Base-by-base conservation (phyloP, 2,329 filamentous ascomycete genomes). In the Fusarium clavum region DNA sequence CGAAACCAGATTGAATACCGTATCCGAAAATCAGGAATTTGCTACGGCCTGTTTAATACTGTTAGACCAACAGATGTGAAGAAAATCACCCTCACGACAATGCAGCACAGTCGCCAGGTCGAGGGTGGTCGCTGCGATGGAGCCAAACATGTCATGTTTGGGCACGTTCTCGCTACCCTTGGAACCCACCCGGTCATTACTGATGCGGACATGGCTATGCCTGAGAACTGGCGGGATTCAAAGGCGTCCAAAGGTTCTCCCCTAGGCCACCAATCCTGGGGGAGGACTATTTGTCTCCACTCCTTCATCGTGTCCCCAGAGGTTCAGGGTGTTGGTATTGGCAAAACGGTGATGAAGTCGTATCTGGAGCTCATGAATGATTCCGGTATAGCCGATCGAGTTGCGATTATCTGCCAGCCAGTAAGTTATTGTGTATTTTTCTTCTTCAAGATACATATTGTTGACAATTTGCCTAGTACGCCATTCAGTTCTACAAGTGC, bases 251-350 rank as follows among this genome's bases (percentile, higher is more conserved):
- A 83, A 55, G 77, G 80, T 48, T 83, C 85, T 38, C 77, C 79
- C 3, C 76, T 89, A 12, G 93, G 93, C 32, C 93, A 97, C 79
- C 88, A 92, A 73, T 88, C 93, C 62, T 82, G 84, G 18, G 94
- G 94, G 41, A 82, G 89, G 45, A 97, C 93, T 0, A 86, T 97
- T 58, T 93, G 90, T 58, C 82, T 97, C 52, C 94, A 98, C 80
- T 95, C 92, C 1, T 85, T 98, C 8, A 93, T 92, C 20, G 90
- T 97, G 8, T 84, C 92, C 57, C 93, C 93, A 1, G 87, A 90
- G 63, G 88, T 94, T 60, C 93, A 96, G 70, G 85, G 88, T 34
- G 88, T 90, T 61, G 92, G 93, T 2, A 83, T 97, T 5, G 94
- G 92, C 18, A 89, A 87, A 68, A 89, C 91, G 22, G 81, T 97